Base-by-base conservation (phyloP, 441 rosid species). In the Corymbia calophylla region DNA sequence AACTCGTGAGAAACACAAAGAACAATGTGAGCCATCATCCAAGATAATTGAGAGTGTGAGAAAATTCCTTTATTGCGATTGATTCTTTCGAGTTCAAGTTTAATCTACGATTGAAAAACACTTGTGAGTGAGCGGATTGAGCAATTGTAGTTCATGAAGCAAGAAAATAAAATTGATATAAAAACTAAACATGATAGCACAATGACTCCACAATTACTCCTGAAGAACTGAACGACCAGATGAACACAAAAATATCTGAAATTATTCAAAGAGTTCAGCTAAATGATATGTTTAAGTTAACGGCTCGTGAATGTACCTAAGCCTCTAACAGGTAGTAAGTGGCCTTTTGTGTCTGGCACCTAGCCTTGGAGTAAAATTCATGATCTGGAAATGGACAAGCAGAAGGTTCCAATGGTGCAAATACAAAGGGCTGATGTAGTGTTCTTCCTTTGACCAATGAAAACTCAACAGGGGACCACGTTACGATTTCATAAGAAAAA, bases 61-160 rank as follows among this genome's bases (percentile, higher is more conserved):
- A 39, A 73, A 73, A 39, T 29, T 73, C 29, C 5, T 11, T 23
- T 39, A 12, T 39, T 2, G 9, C 3, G 2, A 39, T 73, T 44
- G 14, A 11, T 73, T 39, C n/a, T 39, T 39, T 11, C 11, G 17
- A n/a, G 15, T 23, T 77, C 6, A 5, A 39, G 18, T 77, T 39
- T 35, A 35, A 70, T 35, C 29, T 0, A 35, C 10, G 9, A 39
- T 39, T 0, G 17, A 73, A 70, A 70, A 35, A 35, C 29, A 10
- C 8, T 70, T 3, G 19, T 21, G 23, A 5, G 27, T 3, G 81
- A 70, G 8, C 21, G 29, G 48, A 21, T 21, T 11, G 29, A 70
- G 49, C 15, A 3, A 70, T 10, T 70, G 23, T 0, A 18, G 8
- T 70, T 70, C 9, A 3, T 6, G 1, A 0, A 5, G 15, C 27